Evolutionary conservation across 257 asterid species (phyloP), one percentile per base, ranked within the genome.

Genomic region (Solanum clarkiae): DNA sequence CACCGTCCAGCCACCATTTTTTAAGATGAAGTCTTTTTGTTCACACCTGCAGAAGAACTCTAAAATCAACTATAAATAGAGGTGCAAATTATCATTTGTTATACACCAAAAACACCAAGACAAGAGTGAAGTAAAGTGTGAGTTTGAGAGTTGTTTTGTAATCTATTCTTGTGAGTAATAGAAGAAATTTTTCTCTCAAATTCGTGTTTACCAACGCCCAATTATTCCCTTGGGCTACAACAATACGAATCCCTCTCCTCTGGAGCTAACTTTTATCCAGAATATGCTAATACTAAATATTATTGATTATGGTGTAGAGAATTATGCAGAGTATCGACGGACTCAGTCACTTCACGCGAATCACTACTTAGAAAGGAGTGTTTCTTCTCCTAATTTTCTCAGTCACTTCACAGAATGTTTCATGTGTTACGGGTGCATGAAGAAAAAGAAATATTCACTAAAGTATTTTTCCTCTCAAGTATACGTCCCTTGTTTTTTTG

Each of bases 221-320:
- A n/a, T n/a, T n/a, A n/a, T n/a, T n/a, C n/a, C n/a, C n/a, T n/a
- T n/a, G n/a, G n/a, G n/a, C n/a, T n/a, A n/a, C n/a, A n/a, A n/a
- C n/a, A 88, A 42, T 94, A 94, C 68, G 89, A 93, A 79, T 86
- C 90, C 55, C 95, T 95, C 20, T 92, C 97, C 56, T 82, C 94
- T 5, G 87, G 86, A 18, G 75, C 88, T 11, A 74, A 74, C 80
- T 91, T 91, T 87, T 90, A 91, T 84, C 36, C 80, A 13, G 83
- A 84, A 56, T 62, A 54, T n/a, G 42, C 72, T 17, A 63, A n/a
- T 44, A 16, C 42, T 59, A 20, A 59, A 9, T 14, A 59, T 59
- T 59, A 59, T 59, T 59, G 29, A 59, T 20, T 20, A 57, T 36
- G 89, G 60, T 20, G 75, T 53, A 63, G 83, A 85, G 40, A 84